Evolutionary conservation across 768 basidiomycete genomes (phyloP).

Genomic region (Tricholoma bakamatsutake): DNA sequence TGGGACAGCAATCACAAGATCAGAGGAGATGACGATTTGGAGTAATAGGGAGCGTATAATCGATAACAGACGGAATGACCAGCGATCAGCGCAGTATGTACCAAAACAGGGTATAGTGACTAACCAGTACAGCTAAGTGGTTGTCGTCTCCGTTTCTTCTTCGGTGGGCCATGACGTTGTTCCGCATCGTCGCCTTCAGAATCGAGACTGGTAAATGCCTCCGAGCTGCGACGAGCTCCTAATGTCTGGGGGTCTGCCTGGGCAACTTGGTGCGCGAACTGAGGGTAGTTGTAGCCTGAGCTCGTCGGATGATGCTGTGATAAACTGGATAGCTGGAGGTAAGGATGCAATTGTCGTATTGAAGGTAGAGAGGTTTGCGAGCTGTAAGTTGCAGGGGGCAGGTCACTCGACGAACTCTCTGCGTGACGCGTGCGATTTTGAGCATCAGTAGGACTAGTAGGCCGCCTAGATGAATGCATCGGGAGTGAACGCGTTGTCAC

Average conservation of each 20-base stretch:
- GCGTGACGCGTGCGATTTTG: constrained; percentile 18
- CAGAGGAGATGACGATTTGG: constrained; percentile 19
- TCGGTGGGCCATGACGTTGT: constrained; percentile 52
- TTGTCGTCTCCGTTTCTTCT: constrained; percentile 80
- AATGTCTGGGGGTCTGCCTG: constrained; percentile 17
- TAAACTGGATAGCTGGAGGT: constrained; percentile 50
- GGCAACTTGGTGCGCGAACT: constrained; percentile 21
- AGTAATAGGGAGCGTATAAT: constrained; percentile 11
- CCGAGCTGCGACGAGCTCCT: constrained; percentile 22
- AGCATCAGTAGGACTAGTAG: constrained; percentile 11
- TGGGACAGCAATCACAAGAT: constrained; percentile 25
- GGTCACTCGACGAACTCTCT: constrained; percentile 18
- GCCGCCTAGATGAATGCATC: constrained; percentile 13
- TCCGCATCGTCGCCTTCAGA: constrained; percentile 53
- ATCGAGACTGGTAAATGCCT: constrained; percentile 33
- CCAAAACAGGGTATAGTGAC: constrained; percentile 22
- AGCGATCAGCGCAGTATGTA: constrained; percentile 2
- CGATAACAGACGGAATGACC: constrained; percentile 18
- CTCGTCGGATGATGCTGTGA: constrained; percentile 16
- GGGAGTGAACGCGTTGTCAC: constrained; percentile 2
- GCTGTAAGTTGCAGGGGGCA: constrained; percentile 17
- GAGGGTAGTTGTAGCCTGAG: constrained; percentile 16
- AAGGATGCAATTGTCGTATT: constrained; percentile 64
- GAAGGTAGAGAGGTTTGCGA: constrained; percentile 47
- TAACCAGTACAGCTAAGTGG: constrained; percentile 82